Base-by-base conservation (phyloP, 2,329 filamentous ascomycete species). In the Raffaelea ambrosiae region DNA sequence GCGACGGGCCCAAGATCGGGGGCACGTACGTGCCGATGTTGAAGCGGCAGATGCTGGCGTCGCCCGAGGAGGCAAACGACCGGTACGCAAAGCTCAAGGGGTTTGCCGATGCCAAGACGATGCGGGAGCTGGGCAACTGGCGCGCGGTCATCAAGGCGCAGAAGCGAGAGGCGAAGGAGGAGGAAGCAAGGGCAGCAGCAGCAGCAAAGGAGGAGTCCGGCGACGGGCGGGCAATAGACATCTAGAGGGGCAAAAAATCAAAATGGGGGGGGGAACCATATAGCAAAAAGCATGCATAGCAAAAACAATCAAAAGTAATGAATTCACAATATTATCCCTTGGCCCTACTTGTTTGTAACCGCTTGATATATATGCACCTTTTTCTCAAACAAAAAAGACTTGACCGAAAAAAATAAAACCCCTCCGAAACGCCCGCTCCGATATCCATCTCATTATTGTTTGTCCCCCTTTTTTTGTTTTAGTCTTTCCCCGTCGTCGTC, bases 81-180 rank as follows among this genome's bases (percentile, higher is more conserved):
- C 70, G 68, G 55, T 84, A 77, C 61, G 80, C 82, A n/a, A 66
- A 73, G 57, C 71, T 71, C 49, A 80, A 77, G 60, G 81, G 82
- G 0, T 81, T 76, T 54, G 67, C 65, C 35, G 67, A 64, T 51
- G 67, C 73, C 2, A 71, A 71, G 48, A 77, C 77, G 47, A 68
- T 75, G 68, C 58, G 64, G 45, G 57, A 58, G 14, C 61, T 62
- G 16, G 60, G 63, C 49, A 62, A 61, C 52, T 66, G 63, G 63
- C 57, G 62, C 26, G 57, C 52, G 3, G 58, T 52, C 10, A 55
- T 64, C 48, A 59, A 57, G 53, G 61, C 55, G 14, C 46, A 40
- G 31, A 63, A 61, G 47, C 50, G 29, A 10, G 57, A 55, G 45
- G 57, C 56, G 1, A 58, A 60, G 26, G 53, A 49, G 7, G 13